Base-by-base conservation (phyloP, 2,329 filamentous ascomycete genomes). In the Pyrenophora seminiperda region DNA sequence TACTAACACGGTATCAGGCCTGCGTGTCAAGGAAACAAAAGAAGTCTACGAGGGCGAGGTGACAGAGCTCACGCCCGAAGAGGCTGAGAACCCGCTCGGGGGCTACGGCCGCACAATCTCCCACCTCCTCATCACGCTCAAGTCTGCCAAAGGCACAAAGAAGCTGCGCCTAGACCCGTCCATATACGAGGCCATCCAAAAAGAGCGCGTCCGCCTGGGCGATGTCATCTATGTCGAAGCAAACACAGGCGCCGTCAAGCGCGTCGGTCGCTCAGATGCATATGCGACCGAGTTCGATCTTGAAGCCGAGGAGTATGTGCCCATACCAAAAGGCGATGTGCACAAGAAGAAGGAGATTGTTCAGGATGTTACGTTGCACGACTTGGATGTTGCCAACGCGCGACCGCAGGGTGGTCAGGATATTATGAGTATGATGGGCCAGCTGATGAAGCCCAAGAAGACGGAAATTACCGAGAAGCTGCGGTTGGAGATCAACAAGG, bases 291-390 rank as follows among this genome's bases (percentile, higher is more conserved):
- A 99, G 74, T 99, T 99, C 73, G 94, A 99, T 73, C 85, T 99
- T 41, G 94, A 99, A 78, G 94, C 94, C 2, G 94, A 99, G 76
- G 94, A 99, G 77, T 99, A 99, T 74, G 94, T 99, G 59, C 94
- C 94, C 5, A 95, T 99, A 58, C 94, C 94, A 50, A 99, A 99
- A 80, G 94, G 94, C 50, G 94, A 99, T 69, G 94, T 99, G 45
- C 94, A 97, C 81, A 99, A 99, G 84, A 97, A 97, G 85, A 99
- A 99, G 81, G 94, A 99, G 77, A 96, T 99, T 63, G 94, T 99
- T 29, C 94, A 99, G 74, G 94, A 99, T 68, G 94, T 99, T 56
- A 97, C 94, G 37, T 82, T 99, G 58, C 94, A 99, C 75, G 94
- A 99, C 71, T 81, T 99, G 48, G 94, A 99, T 70, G 88, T 97